Conservation (phyloP, 2,329 filamentous ascomycete genomes). For the Thelonectria olida region DNA sequence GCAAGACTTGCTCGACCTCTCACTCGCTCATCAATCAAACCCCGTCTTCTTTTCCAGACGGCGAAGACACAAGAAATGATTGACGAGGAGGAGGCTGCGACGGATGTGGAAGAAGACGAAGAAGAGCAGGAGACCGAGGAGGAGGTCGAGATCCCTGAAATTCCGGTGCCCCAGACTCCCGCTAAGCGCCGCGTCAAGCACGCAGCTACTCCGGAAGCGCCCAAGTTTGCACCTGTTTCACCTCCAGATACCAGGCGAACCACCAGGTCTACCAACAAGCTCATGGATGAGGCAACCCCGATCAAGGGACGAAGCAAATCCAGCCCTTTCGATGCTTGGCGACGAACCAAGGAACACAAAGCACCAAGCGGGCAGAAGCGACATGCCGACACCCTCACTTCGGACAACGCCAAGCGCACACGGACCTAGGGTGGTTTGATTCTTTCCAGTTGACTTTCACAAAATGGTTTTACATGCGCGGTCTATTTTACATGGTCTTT, state of each 20-base stretch:
- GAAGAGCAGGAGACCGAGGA: slow-evolving; percentile 36
- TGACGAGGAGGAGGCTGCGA: slow-evolving; percentile 68
- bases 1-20: slow-evolving; percentile 54
- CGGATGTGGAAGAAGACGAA: slow-evolving; percentile 63
- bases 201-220: slow-evolving; percentile 61
- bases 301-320: slow-evolving; percentile 51
- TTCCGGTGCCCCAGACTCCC: slow-evolving; percentile 47
- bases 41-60: slow-evolving; percentile 74
- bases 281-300: slow-evolving; percentile 53
- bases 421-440: slow-evolving; percentile 41
- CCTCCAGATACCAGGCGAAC: slow-evolving; percentile 70
- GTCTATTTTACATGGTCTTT: slow-evolving; percentile 5
- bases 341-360: slow-evolving; percentile 67
- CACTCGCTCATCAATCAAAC: slow-evolving; percentile 76
- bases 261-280: slow-evolving; percentile 65
- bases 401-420: slow-evolving; percentile 47
- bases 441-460: background rate
- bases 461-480: background rate
- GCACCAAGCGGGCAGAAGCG: slow-evolving; percentile 58
- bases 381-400: slow-evolving; percentile 44
- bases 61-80: slow-evolving; percentile 55
- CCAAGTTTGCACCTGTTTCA: slow-evolving; percentile 65
- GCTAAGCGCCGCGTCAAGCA: slow-evolving; percentile 42
- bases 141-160: background rate
- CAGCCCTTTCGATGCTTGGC: slow-evolving; percentile 75